Evolutionary conservation across 164 flowering plant genomes (phyloP).

Genomic region (Warburgia ugandensis): DNA sequence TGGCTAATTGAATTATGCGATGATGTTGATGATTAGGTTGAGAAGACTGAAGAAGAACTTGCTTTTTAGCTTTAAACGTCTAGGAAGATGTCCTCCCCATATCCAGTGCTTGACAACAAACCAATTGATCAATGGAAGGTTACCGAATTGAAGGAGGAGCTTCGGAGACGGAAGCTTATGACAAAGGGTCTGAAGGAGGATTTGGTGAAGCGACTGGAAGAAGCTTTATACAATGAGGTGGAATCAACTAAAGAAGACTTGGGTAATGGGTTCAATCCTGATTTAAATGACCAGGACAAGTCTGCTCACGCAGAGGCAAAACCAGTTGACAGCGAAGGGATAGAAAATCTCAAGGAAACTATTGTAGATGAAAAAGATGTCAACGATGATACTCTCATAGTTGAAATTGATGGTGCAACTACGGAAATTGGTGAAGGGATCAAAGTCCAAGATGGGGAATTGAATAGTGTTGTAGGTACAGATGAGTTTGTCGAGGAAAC

Average conservation of each 20-base stretch:
- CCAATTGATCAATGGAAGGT: constrained; percentile 92
- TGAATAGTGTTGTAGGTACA: background rate
- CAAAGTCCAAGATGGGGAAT: constrained; percentile 18
- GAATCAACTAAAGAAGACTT: constrained; percentile 22
- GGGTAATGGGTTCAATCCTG: constrained; percentile 23
- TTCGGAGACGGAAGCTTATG: constrained; percentile 56
- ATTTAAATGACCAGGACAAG: constrained; percentile 11
- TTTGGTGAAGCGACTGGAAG: constrained; percentile 60
- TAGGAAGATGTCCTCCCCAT: constrained; percentile 41
- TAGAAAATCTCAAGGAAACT: constrained; percentile 6
- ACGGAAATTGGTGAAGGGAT: constrained; percentile 8
- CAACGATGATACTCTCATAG: constrained; percentile 17
- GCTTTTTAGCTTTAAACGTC: background rate
- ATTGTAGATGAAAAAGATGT: constrained; percentile 13
- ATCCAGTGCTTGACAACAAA: constrained; percentile 52
- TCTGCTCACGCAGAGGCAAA: constrained; percentile 11
- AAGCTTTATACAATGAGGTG: constrained; percentile 51
- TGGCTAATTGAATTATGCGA: background rate
- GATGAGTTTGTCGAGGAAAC: too few relatives aligned
- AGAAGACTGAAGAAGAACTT: constrained; percentile 24
- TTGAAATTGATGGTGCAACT: constrained; percentile 18
- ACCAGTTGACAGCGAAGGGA: constrained; percentile 10
- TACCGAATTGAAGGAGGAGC: constrained; percentile 86
- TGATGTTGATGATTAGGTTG: background rate
- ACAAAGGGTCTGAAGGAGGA: constrained; percentile 84